phyloP scores from a whole-genome alignment of 345 rosid genomes.

The Brassica cretica region DNA sequence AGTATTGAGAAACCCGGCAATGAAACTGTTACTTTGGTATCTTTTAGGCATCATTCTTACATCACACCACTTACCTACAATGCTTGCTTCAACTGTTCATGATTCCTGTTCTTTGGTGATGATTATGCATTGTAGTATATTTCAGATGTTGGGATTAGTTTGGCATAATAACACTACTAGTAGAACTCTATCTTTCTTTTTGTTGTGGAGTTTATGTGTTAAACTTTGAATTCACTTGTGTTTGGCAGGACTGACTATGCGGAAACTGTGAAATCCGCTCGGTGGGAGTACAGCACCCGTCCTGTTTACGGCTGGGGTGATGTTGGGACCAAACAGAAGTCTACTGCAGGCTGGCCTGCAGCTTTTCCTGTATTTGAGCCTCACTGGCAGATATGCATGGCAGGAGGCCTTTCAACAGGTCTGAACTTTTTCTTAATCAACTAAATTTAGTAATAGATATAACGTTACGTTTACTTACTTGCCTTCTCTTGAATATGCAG shows the following conservation, averaged over 20 bases:
- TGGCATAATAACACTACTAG: background rate
- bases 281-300: slow-evolving; percentile 95
- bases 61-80: slow-evolving; percentile 8
- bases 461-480: background rate
- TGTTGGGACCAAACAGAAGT: slow-evolving; percentile 74
- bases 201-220: background rate
- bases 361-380: slow-evolving; percentile 98
- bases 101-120: slow-evolving; percentile 1
- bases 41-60: slow-evolving; percentile 3
- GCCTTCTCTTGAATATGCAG: slow-evolving; percentile 44
- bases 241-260: slow-evolving; percentile 64
- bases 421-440: background rate
- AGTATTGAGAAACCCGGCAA: slow-evolving; percentile 3
- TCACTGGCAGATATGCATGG: slow-evolving; percentile 99
- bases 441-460: background rate
- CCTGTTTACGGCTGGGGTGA: slow-evolving; percentile 95
- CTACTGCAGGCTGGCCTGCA: slow-evolving; percentile 98
- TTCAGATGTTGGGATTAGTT: background rate
- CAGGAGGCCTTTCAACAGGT: slow-evolving; percentile 97
- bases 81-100: slow-evolving; percentile 6
- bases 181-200: background rate
- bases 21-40: slow-evolving; percentile 1
- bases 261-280: slow-evolving; percentile 72
- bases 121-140: background rate
- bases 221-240: slow-evolving; percentile 8